phyloP scores from a whole-genome alignment of 139 green algal genomes.

The Chlorella sp. region DNA sequence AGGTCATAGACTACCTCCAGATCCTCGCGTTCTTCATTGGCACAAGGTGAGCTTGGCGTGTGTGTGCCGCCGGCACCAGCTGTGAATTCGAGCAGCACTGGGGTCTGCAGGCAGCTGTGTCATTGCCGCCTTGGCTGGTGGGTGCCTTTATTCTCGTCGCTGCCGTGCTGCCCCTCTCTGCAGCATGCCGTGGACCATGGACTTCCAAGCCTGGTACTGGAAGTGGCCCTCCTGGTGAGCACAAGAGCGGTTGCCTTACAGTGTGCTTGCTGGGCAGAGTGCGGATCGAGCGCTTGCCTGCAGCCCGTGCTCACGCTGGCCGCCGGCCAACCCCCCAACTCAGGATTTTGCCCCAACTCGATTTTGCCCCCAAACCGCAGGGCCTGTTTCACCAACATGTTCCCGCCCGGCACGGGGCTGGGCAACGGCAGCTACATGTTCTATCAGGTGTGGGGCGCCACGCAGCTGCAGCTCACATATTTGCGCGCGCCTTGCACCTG shows the following conservation, averaged over 20 bases:
- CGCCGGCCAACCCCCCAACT: no score
- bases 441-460: not conserved
- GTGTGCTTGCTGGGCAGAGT: no score
- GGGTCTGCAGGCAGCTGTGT: not conserved
- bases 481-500: not conserved
- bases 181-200: slow-evolving; percentile 12
- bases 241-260: no score
- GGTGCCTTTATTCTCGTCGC: not conserved
- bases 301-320: no score
- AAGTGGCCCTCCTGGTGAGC: slow-evolving; percentile 14
- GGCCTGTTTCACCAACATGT: slow-evolving; percentile 22
- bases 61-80: not conserved
- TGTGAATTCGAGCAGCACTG: not conserved
- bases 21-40: slow-evolving; percentile 22
- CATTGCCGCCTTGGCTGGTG: not conserved
- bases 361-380: no score
- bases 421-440: slow-evolving; percentile 23
- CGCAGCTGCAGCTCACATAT: no score
- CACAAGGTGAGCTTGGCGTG: not conserved
- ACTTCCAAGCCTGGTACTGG: slow-evolving; percentile 7
- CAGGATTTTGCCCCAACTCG: no score
- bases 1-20: slow-evolving; percentile 19
- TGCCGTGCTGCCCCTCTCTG: not conserved
- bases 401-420: not conserved
- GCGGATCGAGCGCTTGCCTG: no score